These are phyloP conservation scores for Elsinoe necatrix DNA, from an alignment of 2,329 filamentous ascomycete species.

Conservation along the genomic window DNA sequence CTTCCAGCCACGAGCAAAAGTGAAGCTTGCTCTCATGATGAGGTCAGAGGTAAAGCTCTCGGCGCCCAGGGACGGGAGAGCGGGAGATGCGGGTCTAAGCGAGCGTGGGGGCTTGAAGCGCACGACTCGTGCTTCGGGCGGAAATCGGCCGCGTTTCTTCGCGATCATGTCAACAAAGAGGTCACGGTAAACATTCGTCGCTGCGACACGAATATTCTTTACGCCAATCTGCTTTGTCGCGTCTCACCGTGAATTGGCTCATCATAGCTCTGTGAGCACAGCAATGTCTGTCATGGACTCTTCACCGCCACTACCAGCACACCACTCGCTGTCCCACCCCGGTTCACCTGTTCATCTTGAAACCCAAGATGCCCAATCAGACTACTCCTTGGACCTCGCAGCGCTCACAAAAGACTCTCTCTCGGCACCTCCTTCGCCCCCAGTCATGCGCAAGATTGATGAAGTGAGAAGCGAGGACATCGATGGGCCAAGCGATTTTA, in stretches of 20 bases:
- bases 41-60: conserved; percentile 1
- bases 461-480: conserved; percentile 30
- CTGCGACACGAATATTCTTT: neutral
- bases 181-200: neutral
- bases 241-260: neutral
- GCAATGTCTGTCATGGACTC: neutral
- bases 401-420: conserved; percentile 25
- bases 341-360: neutral
- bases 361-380: neutral
- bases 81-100: neutral
- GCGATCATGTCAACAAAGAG: neutral
- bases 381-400: conserved; percentile 29
- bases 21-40: conserved; percentile 5
- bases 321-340: conserved; percentile 1
- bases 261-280: neutral
- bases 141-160: neutral
- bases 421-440: conserved; percentile 20
- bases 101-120: neutral
- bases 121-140: neutral
- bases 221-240: neutral
- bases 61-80: neutral
- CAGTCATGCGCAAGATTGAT: conserved; percentile 21
- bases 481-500: conserved; percentile 33
- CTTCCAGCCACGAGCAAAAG: neutral
- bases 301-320: conserved; percentile 5